phyloP scores from a whole-genome alignment of 306 rosid species.

The Cucurbita moschata region DNA sequence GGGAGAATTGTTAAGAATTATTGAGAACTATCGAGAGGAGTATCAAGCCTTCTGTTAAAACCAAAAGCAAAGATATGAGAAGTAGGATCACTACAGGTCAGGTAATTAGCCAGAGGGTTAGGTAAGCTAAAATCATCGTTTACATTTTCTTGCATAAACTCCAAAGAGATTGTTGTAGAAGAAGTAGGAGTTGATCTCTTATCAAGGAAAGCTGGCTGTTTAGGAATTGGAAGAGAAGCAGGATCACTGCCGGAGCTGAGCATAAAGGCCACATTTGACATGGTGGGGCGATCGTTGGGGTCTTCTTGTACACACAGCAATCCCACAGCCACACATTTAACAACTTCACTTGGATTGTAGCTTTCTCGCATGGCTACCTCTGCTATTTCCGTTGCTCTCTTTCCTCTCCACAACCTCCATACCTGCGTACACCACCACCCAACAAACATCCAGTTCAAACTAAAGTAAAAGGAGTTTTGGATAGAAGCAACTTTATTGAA shows the following conservation, averaged over 20 bases:
- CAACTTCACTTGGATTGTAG: background rate
- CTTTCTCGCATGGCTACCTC: background rate
- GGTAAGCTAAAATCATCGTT: background rate
- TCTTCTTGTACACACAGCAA: conserved; percentile 12
- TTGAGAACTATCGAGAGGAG: too few species aligned
- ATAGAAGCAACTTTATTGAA: too few species aligned
- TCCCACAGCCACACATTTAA: conserved; percentile 5
- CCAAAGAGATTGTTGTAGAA: background rate
- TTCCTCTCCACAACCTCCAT: conserved; percentile 9
- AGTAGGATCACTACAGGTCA: too few species aligned
- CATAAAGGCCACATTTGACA: conserved; percentile 10
- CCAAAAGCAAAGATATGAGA: too few species aligned
- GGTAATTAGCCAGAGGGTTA: background rate
- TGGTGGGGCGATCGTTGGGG: conserved; percentile 5
- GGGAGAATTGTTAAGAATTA: too few species aligned
- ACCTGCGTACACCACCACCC: background rate
- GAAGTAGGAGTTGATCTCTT: background rate
- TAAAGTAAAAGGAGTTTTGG: background rate
- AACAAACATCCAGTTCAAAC: background rate
- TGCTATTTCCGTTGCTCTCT: conserved; percentile 17
- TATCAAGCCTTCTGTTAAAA: too few species aligned
- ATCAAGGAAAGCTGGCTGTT: conserved; percentile 5
- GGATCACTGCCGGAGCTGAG: background rate
- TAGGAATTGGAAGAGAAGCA: conserved; percentile 4
- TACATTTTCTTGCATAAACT: background rate